phyloP scores from a whole-genome alignment of 345 rosid genomes.

The Eucalyptus fibrosa region DNA sequence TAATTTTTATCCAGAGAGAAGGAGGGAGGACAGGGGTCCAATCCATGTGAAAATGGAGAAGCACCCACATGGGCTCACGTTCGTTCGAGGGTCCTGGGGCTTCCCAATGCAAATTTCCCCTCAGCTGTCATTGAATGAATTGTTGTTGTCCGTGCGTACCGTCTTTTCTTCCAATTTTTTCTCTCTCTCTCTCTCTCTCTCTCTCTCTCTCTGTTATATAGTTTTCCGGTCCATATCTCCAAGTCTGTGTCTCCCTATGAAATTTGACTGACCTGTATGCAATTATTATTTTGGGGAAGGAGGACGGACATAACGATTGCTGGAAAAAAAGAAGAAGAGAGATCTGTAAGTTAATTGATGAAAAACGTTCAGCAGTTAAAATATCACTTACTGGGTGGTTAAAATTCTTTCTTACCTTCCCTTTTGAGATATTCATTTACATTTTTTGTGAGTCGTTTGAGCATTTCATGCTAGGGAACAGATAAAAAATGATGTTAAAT shows the following conservation, averaged over 20 bases:
- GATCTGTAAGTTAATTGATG: not conserved
- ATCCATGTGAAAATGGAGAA: not conserved
- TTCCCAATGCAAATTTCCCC: not conserved
- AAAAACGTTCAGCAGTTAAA: not conserved
- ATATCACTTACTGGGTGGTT: not conserved
- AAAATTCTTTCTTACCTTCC: not conserved
- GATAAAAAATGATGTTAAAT: accelerated
- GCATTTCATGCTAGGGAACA: not conserved
- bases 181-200: not conserved
- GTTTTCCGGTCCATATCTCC: not conserved
- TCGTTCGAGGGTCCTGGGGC: not conserved
- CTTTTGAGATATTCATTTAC: not conserved
- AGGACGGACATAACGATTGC: not conserved
- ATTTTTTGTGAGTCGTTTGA: accelerated
- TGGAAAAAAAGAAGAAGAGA: not conserved
- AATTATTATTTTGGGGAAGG: not conserved
- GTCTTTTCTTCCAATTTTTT: not conserved
- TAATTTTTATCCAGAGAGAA: not conserved
- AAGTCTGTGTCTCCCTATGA: not conserved
- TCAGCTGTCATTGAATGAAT: not conserved
- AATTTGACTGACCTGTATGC: not conserved
- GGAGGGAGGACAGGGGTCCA: not conserved
- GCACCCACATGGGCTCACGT: not conserved
- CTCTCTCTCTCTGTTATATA: not conserved
- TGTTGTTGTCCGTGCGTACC: not conserved